Conservation (phyloP, 2,329 filamentous ascomycete genomes). For the Epichloe sylvatica region DNA sequence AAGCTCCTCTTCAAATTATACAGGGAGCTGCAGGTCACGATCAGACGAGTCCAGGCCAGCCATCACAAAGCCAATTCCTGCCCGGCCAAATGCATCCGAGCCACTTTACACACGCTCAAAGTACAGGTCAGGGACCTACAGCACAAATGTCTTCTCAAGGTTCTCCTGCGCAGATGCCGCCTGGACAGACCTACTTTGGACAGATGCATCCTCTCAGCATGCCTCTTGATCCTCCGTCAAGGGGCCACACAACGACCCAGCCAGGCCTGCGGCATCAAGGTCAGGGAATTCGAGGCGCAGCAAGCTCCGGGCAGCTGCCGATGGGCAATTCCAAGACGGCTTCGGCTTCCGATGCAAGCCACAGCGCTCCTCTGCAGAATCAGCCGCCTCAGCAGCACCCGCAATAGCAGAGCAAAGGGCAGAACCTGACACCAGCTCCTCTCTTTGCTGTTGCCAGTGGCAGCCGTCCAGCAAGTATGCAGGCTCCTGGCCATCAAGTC, state of each 20-base stretch:
- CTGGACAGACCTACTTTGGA: background rate
- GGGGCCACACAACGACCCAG: background rate
- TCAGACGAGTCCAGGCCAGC: too few relatives aligned
- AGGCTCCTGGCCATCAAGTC: background rate
- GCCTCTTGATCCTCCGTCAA: background rate
- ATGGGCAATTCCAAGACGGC: background rate
- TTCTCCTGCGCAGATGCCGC: background rate
- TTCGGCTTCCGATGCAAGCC: background rate
- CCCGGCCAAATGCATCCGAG: background rate
- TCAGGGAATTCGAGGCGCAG: background rate
- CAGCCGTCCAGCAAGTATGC: background rate
- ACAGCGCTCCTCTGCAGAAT: background rate
- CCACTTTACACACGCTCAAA: background rate
- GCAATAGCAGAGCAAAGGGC: background rate
- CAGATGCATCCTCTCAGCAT: background rate
- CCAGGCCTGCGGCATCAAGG: background rate
- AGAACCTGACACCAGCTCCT: conserved; percentile 4
- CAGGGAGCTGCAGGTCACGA: too few relatives aligned
- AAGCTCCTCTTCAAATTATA: too few relatives aligned
- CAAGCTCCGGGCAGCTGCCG: background rate
- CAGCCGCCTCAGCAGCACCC: background rate
- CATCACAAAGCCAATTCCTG: background rate
- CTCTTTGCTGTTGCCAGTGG: background rate
- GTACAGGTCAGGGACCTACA: background rate
- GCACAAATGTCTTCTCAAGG: background rate